Evolutionary conservation across 176 grass and related monocot species (phyloP).

Genomic region (Oryza nivara): DNA sequence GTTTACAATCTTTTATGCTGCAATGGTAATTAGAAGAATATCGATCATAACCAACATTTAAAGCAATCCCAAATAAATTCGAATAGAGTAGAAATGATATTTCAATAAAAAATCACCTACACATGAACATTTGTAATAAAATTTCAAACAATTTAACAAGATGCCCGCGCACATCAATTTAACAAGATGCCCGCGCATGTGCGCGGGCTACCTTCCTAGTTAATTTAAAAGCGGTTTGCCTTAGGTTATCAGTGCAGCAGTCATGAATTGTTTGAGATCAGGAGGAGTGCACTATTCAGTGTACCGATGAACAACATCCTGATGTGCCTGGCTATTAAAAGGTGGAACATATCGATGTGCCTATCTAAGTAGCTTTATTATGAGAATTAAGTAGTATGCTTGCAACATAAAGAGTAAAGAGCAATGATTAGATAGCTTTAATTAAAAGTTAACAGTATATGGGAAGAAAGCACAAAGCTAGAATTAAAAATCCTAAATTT

Average conservation of each 20-base stretch:
- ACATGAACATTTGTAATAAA: no score
- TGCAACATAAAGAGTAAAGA: constrained; percentile 13
- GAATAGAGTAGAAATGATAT: no score
- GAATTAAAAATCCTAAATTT: constrained; percentile 10
- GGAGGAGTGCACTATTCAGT: neutral
- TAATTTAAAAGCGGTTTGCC: neutral
- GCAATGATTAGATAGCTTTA: constrained; percentile 43
- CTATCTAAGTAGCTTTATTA: constrained; percentile 38
- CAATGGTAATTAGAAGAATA: no score
- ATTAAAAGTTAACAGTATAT: constrained; percentile 23
- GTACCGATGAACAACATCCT: constrained; percentile 3
- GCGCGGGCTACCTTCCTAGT: no score
- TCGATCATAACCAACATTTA: no score
- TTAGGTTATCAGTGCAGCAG: constrained; percentile 9
- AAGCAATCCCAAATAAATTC: no score
- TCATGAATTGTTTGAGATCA: constrained; percentile 25
- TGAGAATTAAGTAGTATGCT: constrained; percentile 8
- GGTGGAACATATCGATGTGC: constrained; percentile 14
- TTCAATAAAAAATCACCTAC: no score
- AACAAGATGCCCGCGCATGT: no score
- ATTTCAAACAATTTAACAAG: no score
- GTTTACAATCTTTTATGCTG: no score
- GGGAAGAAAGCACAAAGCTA: constrained; percentile 14
- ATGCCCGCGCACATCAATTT: no score
- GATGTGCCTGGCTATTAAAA: neutral